Percentiles rank a stretch among this genome's conserved stretches.
Evolutionary conservation across 441 rosid genomes (phyloP).

Genomic region (Biscutella auriculata): DNA sequence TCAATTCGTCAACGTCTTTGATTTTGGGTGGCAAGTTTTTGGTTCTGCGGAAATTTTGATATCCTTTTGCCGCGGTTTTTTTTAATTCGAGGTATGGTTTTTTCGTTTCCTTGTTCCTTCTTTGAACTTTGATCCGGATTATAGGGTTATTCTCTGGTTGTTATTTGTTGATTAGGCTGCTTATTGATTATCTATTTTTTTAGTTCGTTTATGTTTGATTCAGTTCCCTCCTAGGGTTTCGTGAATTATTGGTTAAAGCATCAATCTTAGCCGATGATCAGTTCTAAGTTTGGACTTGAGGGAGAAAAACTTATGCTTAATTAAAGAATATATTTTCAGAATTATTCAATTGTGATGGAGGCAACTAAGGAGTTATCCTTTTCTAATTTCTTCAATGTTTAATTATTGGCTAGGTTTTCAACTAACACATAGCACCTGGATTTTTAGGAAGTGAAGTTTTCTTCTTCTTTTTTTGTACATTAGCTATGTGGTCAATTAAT

Average conservation of each 20-base stretch:
- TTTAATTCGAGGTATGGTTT: slow-evolving; percentile 17
- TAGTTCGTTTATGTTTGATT: slow-evolving; percentile 20
- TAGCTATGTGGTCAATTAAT: neutral
- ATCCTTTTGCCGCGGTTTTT: slow-evolving; percentile 14
- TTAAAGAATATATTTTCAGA: slow-evolving; percentile 6
- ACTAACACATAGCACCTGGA: neutral
- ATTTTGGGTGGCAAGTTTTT: neutral
- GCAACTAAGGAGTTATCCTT: neutral
- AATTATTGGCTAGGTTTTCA: neutral
- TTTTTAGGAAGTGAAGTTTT: too few relatives aligned
- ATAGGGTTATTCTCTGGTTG: slow-evolving; percentile 23
- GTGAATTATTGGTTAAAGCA: slow-evolving; percentile 13
- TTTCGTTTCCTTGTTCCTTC: neutral
- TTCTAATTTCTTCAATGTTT: neutral
- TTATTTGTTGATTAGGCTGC: slow-evolving; percentile 8
- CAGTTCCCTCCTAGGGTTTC: slow-evolving; percentile 25
- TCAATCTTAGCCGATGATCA: slow-evolving; percentile 13
- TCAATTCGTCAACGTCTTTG: neutral
- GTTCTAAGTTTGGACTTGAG: slow-evolving; percentile 11
- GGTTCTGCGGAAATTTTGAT: neutral
- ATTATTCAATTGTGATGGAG: slow-evolving; percentile 3
- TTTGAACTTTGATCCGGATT: slow-evolving; percentile 23
- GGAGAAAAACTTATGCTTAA: neutral
- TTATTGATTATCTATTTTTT: slow-evolving; percentile 3
- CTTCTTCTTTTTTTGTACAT: neutral